Evolutionary conservation across 2,329 filamentous ascomycete species (phyloP).

Genomic region (Monilinia aucupariae): DNA sequence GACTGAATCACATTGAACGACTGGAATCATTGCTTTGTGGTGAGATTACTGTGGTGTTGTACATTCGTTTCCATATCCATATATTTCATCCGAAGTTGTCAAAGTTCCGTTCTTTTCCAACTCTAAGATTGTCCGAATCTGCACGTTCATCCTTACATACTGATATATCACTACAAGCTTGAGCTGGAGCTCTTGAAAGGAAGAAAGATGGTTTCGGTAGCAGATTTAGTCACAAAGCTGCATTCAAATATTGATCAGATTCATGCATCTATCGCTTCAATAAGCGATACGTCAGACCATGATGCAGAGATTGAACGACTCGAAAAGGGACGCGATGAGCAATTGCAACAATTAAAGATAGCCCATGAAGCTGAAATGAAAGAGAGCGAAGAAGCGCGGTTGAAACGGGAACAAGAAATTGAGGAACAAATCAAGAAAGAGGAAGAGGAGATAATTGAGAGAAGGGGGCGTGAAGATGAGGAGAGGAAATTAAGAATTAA

Average conservation of each 20-base stretch:
- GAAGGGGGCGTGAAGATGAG: slow-evolving; percentile 23
- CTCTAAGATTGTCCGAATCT: neutral
- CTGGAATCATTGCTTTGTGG: neutral
- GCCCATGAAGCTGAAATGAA: slow-evolving; percentile 23
- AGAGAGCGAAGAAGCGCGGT: slow-evolving; percentile 17
- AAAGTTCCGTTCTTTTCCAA: neutral
- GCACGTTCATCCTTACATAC: neutral
- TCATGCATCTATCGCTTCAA: slow-evolving; percentile 23
- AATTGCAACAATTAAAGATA: slow-evolving; percentile 23
- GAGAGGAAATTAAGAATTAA: slow-evolving; percentile 21
- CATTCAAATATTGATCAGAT: slow-evolving; percentile 32
- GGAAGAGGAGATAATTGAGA: slow-evolving; percentile 23
- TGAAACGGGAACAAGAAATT: slow-evolving; percentile 21
- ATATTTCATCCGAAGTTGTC: slow-evolving; percentile 11
- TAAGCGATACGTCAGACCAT: slow-evolving; percentile 27
- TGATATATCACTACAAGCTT: neutral
- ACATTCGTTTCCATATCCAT: slow-evolving; percentile 5
- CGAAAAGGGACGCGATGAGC: slow-evolving; percentile 24
- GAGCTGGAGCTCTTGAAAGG: neutral
- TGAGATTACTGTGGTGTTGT: neutral
- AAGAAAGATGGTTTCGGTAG: slow-evolving; percentile 19
- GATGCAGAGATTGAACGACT: slow-evolving; percentile 28
- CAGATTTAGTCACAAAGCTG: slow-evolving; percentile 28
- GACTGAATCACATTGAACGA: slow-evolving; percentile 4
- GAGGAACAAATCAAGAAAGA: slow-evolving; percentile 21